These are phyloP conservation scores for Aspergillus aculeatus DNA, from an alignment of 2,329 filamentous ascomycete genomes.

Conservation along the genomic window DNA sequence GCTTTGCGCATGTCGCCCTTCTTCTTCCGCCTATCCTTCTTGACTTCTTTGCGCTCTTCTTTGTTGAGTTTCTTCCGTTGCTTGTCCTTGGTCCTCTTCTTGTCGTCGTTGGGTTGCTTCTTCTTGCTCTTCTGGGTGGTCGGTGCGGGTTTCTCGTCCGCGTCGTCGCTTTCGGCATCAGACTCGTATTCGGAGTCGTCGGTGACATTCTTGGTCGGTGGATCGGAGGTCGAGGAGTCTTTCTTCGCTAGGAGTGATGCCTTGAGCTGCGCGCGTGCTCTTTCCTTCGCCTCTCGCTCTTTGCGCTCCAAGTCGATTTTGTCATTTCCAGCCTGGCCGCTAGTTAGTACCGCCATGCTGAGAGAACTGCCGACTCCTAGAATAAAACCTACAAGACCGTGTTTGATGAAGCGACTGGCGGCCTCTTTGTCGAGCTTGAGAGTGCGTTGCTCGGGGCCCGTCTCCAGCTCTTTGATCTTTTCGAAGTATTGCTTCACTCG, in stretches of 20 bases:
- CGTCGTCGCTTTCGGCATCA: conserved; percentile 19
- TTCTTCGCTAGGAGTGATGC: conserved; percentile 46
- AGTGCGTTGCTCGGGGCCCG: conserved; percentile 55
- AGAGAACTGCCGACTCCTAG: conserved; percentile 2
- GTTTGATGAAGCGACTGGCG: conserved; percentile 76
- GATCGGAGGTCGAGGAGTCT: conserved; percentile 25
- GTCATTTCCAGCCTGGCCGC: conserved; percentile 47
- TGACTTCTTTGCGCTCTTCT: conserved; percentile 25
- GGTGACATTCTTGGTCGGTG: conserved; percentile 18
- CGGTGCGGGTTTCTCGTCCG: conserved; percentile 1
- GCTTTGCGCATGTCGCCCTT: conserved; percentile 25
- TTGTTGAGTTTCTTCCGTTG: conserved; percentile 29
- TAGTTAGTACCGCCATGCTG: conserved; percentile 14
- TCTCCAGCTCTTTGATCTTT: conserved; percentile 81
- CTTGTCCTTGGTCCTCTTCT: conserved; percentile 31
- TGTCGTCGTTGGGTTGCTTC: conserved; percentile 7
- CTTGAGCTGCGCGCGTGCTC: conserved; percentile 50
- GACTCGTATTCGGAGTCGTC: conserved; percentile 22
- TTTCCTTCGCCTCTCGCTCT: conserved; percentile 51
- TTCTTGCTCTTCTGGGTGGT: conserved; percentile 8
- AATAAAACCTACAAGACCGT: conserved; percentile 63
- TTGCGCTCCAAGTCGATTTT: conserved; percentile 52
- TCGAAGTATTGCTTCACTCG: conserved; percentile 88
- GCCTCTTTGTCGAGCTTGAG: conserved; percentile 71
- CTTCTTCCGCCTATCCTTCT: conserved; percentile 37